Conservation (phyloP, 768 basidiomycete species). For the Dacryopinax primogenitus region DNA sequence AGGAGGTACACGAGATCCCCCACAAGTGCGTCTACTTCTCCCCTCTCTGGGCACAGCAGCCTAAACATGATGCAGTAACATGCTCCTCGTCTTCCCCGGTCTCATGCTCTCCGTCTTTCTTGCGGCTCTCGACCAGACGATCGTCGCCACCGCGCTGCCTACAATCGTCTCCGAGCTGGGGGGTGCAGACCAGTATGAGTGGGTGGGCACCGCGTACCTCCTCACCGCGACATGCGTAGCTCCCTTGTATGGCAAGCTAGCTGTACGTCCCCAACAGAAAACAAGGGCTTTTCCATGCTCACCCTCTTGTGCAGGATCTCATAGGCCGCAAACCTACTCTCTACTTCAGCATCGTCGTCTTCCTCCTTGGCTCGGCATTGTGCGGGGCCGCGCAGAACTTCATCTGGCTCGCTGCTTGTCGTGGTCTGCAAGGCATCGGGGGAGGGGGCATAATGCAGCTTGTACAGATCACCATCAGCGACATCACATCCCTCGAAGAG, state of each 20-base stretch:
- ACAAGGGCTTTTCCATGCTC: constrained; percentile 22
- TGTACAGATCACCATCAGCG: constrained; percentile 64
- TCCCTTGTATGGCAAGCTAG: constrained; percentile 67
- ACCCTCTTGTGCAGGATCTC: neutral
- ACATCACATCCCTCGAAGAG: constrained; percentile 68
- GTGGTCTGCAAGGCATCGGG: constrained; percentile 74
- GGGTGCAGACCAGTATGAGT: constrained; percentile 51
- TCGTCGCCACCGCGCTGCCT: constrained; percentile 59
- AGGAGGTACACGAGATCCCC: constrained; percentile 12
- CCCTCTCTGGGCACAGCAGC: neutral
- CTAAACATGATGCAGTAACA: constrained; percentile 10
- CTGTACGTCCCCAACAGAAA: constrained; percentile 32
- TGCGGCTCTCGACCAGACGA: constrained; percentile 36
- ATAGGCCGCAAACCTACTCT: constrained; percentile 58
- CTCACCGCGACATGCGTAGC: constrained; percentile 44
- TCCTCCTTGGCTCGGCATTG: constrained; percentile 65
- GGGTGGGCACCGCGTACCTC: constrained; percentile 62
- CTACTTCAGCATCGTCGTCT: constrained; percentile 49
- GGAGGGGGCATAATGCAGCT: constrained; percentile 66
- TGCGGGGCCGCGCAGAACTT: constrained; percentile 72
- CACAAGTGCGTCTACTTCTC: constrained; percentile 11
- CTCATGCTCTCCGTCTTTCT: constrained; percentile 16
- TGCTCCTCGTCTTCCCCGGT: constrained; percentile 15
- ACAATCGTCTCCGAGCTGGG: constrained; percentile 56
- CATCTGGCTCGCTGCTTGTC: constrained; percentile 60